Evolutionary conservation across 129 eudicot species (phyloP).

Genomic region (Smallanthus sonchifolius): DNA sequence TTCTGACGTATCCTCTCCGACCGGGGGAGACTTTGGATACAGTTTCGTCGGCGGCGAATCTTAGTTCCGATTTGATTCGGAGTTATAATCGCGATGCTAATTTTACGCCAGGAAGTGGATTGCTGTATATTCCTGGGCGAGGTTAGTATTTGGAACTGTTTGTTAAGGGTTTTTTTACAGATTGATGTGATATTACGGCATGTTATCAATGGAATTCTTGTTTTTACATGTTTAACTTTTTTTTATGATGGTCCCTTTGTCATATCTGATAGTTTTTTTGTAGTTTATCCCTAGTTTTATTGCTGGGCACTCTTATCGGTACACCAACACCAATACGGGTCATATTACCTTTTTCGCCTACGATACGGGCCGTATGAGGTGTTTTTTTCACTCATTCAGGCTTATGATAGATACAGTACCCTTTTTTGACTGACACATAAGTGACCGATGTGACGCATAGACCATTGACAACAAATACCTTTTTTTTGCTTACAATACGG

Average conservation of each 20-base stretch:
- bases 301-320: background rate
- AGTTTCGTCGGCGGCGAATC: constrained; percentile 40
- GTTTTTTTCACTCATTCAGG: too few relatives aligned
- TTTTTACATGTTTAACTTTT: background rate
- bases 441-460: too few relatives aligned
- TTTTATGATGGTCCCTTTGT: background rate
- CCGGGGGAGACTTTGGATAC: constrained; percentile 43
- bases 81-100: constrained; percentile 52
- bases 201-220: background rate
- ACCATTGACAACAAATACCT: too few relatives aligned
- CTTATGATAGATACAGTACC: too few relatives aligned
- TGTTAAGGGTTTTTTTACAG: background rate
- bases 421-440: too few relatives aligned
- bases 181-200: background rate
- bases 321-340: too few relatives aligned
- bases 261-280: background rate
- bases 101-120: constrained; percentile 41
- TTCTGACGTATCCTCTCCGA: constrained; percentile 68
- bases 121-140: constrained; percentile 61
- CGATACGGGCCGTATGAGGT: too few relatives aligned
- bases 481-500: too few relatives aligned
- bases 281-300: background rate
- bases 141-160: constrained; percentile 39
- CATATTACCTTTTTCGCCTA: too few relatives aligned
- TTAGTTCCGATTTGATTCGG: constrained; percentile 42